Conservation (phyloP, 2,329 filamentous ascomycete species). For the Thielaviopsis musarum region DNA sequence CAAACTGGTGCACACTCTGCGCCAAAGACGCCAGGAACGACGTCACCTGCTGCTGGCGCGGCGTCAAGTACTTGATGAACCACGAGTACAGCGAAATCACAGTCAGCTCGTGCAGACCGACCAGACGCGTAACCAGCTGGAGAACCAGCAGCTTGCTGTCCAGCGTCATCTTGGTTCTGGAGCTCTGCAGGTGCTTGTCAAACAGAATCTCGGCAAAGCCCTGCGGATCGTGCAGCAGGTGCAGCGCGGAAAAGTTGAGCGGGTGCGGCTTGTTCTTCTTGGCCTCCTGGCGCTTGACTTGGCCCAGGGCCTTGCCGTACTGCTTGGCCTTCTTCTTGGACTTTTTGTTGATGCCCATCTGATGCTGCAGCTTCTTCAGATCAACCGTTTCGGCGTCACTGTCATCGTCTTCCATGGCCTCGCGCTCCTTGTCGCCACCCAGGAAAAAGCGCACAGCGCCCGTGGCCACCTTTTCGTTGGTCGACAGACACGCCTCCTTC, state of each 20-base stretch:
- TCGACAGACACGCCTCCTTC: conserved; percentile 77
- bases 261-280: conserved; percentile 79
- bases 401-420: conserved; percentile 79
- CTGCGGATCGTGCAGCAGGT: conserved; percentile 86
- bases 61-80: conserved; percentile 84
- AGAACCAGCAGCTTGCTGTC: conserved; percentile 83
- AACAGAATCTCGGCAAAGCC: conserved; percentile 84
- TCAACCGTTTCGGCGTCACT: conserved; percentile 69
- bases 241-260: conserved; percentile 90
- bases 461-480: conserved; percentile 83
- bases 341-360: conserved; percentile 90
- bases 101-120: conserved; percentile 83
- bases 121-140: conserved; percentile 76
- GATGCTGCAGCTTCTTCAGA: conserved; percentile 66
- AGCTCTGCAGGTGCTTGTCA: conserved; percentile 75
- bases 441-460: conserved; percentile 89
- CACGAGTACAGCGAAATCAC: conserved; percentile 88
- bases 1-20: conserved; percentile 77
- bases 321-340: conserved; percentile 69
- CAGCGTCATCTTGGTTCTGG: conserved; percentile 67
- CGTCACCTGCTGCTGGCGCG: conserved; percentile 76
- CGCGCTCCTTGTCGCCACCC: conserved; percentile 86
- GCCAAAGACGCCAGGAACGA: conserved; percentile 85
- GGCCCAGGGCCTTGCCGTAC: conserved; percentile 66
- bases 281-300: conserved; percentile 64